These are phyloP conservation scores for Suillus subalutaceus DNA, from an alignment of 768 basidiomycete species.

Conservation along the genomic window DNA sequence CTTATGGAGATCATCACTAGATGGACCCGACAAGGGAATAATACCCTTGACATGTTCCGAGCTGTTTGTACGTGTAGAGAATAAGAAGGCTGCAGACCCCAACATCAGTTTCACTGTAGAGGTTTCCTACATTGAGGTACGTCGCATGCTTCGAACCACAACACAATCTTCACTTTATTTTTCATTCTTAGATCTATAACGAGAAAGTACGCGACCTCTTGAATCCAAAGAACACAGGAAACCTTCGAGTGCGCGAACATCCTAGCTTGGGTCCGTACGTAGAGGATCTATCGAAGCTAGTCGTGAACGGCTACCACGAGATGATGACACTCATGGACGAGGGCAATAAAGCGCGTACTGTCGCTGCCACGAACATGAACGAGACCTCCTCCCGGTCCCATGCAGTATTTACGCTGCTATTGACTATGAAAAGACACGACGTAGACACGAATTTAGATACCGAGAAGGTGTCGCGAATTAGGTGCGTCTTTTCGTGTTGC, in stretches of 20 bases:
- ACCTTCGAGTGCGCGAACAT: slow-evolving; percentile 96
- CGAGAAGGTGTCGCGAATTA: slow-evolving; percentile 99
- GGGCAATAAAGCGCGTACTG: slow-evolving; percentile 97
- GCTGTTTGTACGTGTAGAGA: slow-evolving; percentile 81
- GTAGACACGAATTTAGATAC: slow-evolving; percentile 84
- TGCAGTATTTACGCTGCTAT: slow-evolving; percentile 94
- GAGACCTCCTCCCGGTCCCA: slow-evolving; percentile 99
- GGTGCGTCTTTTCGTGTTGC: slow-evolving; percentile 42
- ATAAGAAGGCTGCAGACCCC: slow-evolving; percentile 62
- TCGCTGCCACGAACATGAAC: slow-evolving; percentile 99
- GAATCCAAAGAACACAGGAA: slow-evolving; percentile 96
- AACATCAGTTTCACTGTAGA: slow-evolving; percentile 88
- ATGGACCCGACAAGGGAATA: slow-evolving; percentile 95
- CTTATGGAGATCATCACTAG: slow-evolving; percentile 40
- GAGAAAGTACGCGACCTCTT: slow-evolving; percentile 97
- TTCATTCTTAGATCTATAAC: slow-evolving; percentile 76
- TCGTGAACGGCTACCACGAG: slow-evolving; percentile 88
- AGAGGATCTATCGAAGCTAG: slow-evolving; percentile 93
- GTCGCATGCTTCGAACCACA: slow-evolving; percentile 16
- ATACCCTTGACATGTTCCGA: slow-evolving; percentile 95
- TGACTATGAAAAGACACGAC: slow-evolving; percentile 92
- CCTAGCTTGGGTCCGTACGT: slow-evolving; percentile 97
- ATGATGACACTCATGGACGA: slow-evolving; percentile 99
- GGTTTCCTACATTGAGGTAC: slow-evolving; percentile 96
- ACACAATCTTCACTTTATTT: slow-evolving; percentile 7